Evolutionary conservation across 257 asterid genomes (phyloP).

Genomic region (Perilla frutescens): DNA sequence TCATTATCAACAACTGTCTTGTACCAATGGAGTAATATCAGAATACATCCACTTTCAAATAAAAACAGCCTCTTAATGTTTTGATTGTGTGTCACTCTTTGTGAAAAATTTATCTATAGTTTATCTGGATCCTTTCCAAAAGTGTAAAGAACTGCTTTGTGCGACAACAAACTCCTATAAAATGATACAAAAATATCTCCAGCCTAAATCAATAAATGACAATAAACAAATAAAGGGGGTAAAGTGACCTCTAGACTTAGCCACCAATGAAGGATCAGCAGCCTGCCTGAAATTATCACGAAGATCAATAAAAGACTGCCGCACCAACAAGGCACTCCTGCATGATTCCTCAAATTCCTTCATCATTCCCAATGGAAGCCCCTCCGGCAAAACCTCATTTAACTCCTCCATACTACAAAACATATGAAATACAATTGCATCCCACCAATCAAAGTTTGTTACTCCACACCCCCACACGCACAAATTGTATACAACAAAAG

Average conservation of each 20-base stretch:
- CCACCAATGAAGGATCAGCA: conserved; percentile 71
- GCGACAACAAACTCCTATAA: conserved; percentile 7
- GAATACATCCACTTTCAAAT: too few species aligned
- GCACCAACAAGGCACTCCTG: conserved; percentile 83
- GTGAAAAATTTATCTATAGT: too few species aligned
- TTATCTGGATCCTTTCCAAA: too few species aligned
- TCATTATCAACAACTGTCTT: too few species aligned
- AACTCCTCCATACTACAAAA: conserved; percentile 72
- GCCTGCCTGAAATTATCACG: conserved; percentile 84
- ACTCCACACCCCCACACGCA: conserved; percentile 20
- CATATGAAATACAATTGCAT: conserved; percentile 26
- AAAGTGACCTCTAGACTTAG: conserved; percentile 57
- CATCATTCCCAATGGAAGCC: conserved; percentile 84
- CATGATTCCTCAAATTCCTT: conserved; percentile 91
- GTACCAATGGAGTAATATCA: too few species aligned
- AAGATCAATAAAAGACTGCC: conserved; percentile 83
- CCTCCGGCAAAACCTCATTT: conserved; percentile 75
- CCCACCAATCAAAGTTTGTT: conserved; percentile 14
- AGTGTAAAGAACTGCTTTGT: neutral
- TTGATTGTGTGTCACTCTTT: too few species aligned
- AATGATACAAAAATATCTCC: neutral
- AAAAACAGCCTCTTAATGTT: too few species aligned
- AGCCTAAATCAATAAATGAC: neutral
- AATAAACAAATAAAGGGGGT: conserved; percentile 16
- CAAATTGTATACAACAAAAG: neutral